These are phyloP conservation scores for Tuber brumale DNA, from an alignment of 495 filamentous ascomycete species.

Conservation along the genomic window DNA sequence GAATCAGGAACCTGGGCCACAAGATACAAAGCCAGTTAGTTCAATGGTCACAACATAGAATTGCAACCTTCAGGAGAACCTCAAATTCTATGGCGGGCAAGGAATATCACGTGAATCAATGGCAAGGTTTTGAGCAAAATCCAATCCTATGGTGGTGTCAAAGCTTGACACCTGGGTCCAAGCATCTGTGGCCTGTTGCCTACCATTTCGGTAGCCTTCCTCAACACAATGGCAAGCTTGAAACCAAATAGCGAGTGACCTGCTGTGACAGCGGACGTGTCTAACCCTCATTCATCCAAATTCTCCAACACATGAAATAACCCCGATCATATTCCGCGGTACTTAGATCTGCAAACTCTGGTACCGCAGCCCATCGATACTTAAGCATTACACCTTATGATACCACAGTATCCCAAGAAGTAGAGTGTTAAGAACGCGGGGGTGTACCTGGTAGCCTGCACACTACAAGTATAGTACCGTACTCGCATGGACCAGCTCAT, in stretches of 20 bases:
- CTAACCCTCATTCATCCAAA: conserved; percentile 1
- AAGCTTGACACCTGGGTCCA: background rate
- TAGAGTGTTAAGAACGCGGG: background rate
- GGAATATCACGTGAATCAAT: background rate
- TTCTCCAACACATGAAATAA: background rate
- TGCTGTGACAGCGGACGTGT: background rate
- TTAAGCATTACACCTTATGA: background rate
- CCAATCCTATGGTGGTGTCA: background rate
- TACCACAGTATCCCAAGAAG: background rate
- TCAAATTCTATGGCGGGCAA: background rate
- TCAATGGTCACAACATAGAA: background rate
- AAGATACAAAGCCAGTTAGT: background rate
- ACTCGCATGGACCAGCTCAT: background rate
- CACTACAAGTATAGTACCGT: background rate
- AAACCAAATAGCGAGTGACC: background rate
- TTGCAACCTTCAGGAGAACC: background rate
- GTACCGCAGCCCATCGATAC: background rate
- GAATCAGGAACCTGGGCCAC: background rate
- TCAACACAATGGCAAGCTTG: background rate
- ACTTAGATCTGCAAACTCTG: background rate
- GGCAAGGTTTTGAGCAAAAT: background rate
- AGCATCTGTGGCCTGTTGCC: too few species aligned
- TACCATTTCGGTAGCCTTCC: background rate
- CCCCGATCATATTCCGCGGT: background rate
- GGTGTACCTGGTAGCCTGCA: background rate